These are phyloP conservation scores for Leccinum truebloodii DNA, from an alignment of 768 basidiomycete genomes.

Conservation along the genomic window DNA sequence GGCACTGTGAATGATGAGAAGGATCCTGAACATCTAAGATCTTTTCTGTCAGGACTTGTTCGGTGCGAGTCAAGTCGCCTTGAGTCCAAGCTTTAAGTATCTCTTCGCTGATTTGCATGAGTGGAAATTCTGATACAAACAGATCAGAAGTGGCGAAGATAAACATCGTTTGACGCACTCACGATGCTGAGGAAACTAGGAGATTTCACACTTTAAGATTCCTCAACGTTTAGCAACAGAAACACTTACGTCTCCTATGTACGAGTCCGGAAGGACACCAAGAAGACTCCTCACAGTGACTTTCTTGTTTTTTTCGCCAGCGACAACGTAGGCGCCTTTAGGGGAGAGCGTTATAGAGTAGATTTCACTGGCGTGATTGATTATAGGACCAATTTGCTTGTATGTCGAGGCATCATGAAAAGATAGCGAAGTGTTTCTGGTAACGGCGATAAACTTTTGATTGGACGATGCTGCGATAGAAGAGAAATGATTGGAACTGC, in stretches of 20 bases:
- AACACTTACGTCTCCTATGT: not conserved
- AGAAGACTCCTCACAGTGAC: not conserved
- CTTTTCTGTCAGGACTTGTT: constrained; percentile 1
- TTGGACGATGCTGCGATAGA: not conserved
- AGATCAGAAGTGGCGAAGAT: not conserved
- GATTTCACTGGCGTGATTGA: not conserved
- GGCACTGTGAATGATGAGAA: not conserved
- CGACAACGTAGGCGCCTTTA: not conserved
- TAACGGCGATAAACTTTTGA: not conserved
- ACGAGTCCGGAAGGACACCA: not conserved
- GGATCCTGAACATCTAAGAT: not conserved
- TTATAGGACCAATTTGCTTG: not conserved
- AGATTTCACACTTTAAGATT: not conserved
- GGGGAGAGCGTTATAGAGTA: constrained; percentile 1
- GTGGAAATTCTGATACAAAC: not conserved
- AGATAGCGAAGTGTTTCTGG: not conserved
- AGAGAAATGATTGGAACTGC: too few species aligned
- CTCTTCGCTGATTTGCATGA: not conserved
- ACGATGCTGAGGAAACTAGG: not conserved
- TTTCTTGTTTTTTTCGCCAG: not conserved
- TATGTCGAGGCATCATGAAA: not conserved
- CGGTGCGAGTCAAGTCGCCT: not conserved
- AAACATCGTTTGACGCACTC: not conserved
- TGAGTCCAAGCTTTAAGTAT: constrained; percentile 1
- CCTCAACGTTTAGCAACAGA: rapidly evolving